Base-by-base conservation (phyloP, 176 grass and related monocot species). In the Carex kokanica region DNA sequence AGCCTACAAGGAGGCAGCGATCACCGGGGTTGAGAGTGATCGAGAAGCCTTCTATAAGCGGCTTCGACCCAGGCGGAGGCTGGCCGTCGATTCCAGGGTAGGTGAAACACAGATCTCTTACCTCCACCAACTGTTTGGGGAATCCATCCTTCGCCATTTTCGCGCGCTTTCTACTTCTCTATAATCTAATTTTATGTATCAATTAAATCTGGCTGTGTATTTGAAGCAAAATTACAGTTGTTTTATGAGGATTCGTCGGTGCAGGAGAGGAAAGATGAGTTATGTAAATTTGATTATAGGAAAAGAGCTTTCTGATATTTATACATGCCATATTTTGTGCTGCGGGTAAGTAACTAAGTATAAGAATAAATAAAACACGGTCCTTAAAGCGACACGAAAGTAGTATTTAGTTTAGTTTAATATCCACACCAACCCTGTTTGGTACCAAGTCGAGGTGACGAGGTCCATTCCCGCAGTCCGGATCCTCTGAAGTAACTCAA, bases 11-110 rank as follows among this genome's bases (percentile, higher is more conserved):
- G 73, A 99, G 96, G 86, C 91, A 95, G 58, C 91, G 91, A 15
- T 93, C 52, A 47, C 91, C 93, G 83, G 91, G 77, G 53, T 62
- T 56, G 85, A 95, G 88, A 80, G 91, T 84, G 83, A 99, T 82
- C 62, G 83, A 99, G 80, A 99, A 89, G 16, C 75, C 86, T 64
- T 98, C 88, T 78, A 98, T 98, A 65, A 99, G 86, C 32, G 91
- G 96, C 25, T 79, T 85, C 16, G 90, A 93, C 1, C 95, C 95
- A 24, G 92, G 90, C 45, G 92, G 92, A 20, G 93, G 93, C 36
- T 88, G 88, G 43, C 96, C 96, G 80, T 99, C 93, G 62, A 99
- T 94, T 7, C 91, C 96, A 3, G 93, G 93, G 65, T 99, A 99
- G 32, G 96, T 93, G 92, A 99, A 99, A 59, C 87, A 81, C 61